These are phyloP conservation scores for Malassezia equina DNA, from an alignment of 1,284 basidiomycete species.

Conservation along the genomic window DNA sequence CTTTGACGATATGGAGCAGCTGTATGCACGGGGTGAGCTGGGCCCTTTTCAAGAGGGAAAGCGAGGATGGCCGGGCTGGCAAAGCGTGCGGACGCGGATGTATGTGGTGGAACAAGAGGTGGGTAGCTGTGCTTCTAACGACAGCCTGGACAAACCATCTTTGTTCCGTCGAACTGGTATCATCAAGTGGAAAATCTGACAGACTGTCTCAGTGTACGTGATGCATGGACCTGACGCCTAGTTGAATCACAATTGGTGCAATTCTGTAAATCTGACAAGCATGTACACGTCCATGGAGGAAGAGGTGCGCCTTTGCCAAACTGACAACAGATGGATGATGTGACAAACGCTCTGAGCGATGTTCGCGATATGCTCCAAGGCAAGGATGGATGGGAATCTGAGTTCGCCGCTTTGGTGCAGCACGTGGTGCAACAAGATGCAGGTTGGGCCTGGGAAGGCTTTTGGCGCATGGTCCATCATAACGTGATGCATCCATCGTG, in stretches of 20 bases:
- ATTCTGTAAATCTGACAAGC: conserved; percentile 51
- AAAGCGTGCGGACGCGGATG: conserved; percentile 7
- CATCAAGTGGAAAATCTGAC: conserved; percentile 46
- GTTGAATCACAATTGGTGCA: conserved; percentile 51
- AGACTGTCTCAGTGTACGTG: conserved; percentile 24
- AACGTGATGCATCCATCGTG: conserved; percentile 20
- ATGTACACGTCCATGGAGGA: conserved; percentile 50
- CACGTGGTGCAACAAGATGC: conserved; percentile 30
- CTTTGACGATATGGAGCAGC: conserved; percentile 24
- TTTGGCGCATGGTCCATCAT: conserved; percentile 36
- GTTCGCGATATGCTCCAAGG: conserved; percentile 49
- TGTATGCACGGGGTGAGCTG: conserved; percentile 26
- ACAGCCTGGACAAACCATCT: conserved; percentile 30
- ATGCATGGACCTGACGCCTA: background rate
- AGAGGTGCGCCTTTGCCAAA: conserved; percentile 32
- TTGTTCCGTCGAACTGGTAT: conserved; percentile 46
- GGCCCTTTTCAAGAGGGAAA: conserved; percentile 10
- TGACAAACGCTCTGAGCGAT: conserved; percentile 51
- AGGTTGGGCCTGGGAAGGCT: conserved; percentile 42
- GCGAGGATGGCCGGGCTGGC: conserved; percentile 20
- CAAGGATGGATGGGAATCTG: conserved; percentile 19
- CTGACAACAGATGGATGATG: conserved; percentile 24
- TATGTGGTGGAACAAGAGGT: conserved; percentile 13
- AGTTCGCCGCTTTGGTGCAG: conserved; percentile 29
- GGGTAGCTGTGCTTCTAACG: background rate